These are phyloP conservation scores for Pythium periplocum DNA, from an alignment of 352 stramenopile genomes.

Conservation along the genomic window DNA sequence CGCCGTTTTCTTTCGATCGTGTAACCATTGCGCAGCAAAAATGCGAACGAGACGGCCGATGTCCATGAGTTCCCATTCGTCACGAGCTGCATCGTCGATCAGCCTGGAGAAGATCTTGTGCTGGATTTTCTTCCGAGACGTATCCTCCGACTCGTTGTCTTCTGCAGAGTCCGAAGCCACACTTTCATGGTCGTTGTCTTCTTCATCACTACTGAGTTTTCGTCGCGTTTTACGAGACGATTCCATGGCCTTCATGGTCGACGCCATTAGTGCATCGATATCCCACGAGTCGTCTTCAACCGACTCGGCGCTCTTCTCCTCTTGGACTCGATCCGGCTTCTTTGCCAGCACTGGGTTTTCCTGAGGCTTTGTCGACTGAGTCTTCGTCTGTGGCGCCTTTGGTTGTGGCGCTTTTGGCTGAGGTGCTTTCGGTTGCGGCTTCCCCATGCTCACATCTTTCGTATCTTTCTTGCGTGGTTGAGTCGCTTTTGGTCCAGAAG, in stretches of 20 bases:
- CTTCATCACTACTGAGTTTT: too few species aligned
- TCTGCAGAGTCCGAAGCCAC: not conserved
- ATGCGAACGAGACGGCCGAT: slow-evolving; percentile 74
- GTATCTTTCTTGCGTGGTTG: too few species aligned
- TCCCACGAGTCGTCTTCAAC: slow-evolving; percentile 8
- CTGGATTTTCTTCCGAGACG: slow-evolving; percentile 7
- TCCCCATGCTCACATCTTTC: too few species aligned
- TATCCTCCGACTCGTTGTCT: not conserved
- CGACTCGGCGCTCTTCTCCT: not conserved
- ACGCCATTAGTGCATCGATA: slow-evolving; percentile 12
- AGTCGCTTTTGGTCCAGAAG: too few species aligned
- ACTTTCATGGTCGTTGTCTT: not conserved
- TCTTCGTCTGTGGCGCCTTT: too few species aligned
- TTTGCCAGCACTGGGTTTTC: too few species aligned
- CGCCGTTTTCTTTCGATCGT: slow-evolving; percentile 51
- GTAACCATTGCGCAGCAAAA: slow-evolving; percentile 58
- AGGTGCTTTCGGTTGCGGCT: too few species aligned
- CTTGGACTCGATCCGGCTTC: too few species aligned
- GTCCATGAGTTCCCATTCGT: slow-evolving; percentile 73
- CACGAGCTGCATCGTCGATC: slow-evolving; percentile 70
- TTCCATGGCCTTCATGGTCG: slow-evolving; percentile 2
- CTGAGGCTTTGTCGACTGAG: too few species aligned
- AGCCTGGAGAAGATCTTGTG: slow-evolving; percentile 58
- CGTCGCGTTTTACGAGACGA: not conserved
- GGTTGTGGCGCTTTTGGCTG: too few species aligned